Evolutionary conservation across 192 early-diverging fungal genomes (phyloP), one percentile per base, ranked within the genome.

Genomic region (Gamsiella multidivaricata): DNA sequence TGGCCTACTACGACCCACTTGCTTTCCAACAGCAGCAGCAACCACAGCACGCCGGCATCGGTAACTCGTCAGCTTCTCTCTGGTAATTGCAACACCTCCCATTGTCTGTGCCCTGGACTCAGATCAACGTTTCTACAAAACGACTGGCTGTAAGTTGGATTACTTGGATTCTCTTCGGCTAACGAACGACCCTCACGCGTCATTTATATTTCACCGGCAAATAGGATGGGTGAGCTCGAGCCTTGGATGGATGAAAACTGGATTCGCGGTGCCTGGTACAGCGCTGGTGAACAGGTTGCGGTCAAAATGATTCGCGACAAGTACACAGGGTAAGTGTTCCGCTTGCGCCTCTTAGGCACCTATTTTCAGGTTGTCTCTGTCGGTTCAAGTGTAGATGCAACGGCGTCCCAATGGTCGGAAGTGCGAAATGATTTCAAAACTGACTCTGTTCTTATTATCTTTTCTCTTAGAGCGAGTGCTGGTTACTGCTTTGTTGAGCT

Each of bases 401-500:
- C n/a, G n/a, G n/a, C n/a, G n/a, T n/a, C n/a, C n/a, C n/a, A n/a
- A n/a, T n/a, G n/a, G n/a, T n/a, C n/a, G n/a, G n/a, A n/a, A n/a
- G n/a, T n/a, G n/a, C n/a, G 64, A 3, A 7, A 42, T 41, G 33
- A 61, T 41, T 73, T 23, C 17, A 9, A n/a, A 55, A 5, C 20
- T 5, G 12, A 22, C 3, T 41, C 34, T 45, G 7, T 29, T 51
- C 23, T 14, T 39, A n/a, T 45, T 54, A 12, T 34, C 33, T 49
- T 45, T 22, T 47, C 32, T 41, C 11, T 52, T n/a, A 23, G 88
- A 12, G 80, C 66, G 4, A 85, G 84, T 49, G 90, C 94, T 12
- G 94, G 92, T 46, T 99, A 99, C 86, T 96, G 94, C 80, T 99
- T 98, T 83, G 85, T 99, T n/a, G 95, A 96, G 79, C 91, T 99